Percentiles rank a stretch among this genome's conserved stretches.
These are phyloP conservation scores for Cladosporium sp. DNA, from an alignment of 2,329 filamentous ascomycete genomes.

Conservation along the genomic window DNA sequence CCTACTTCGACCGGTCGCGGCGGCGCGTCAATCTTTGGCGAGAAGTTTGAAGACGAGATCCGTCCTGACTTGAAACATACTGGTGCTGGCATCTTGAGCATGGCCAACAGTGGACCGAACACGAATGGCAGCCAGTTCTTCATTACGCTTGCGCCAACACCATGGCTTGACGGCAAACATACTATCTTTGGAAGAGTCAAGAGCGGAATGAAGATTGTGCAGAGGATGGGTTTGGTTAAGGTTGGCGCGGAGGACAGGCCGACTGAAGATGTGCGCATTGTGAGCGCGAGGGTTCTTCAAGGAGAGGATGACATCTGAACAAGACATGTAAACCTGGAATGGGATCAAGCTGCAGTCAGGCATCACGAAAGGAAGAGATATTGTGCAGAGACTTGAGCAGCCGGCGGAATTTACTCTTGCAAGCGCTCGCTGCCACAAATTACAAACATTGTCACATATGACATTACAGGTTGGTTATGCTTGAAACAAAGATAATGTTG, in stretches of 20 bases:
- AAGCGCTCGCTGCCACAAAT: too few species aligned
- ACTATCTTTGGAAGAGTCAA: constrained; percentile 93
- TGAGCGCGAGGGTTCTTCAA: constrained; percentile 67
- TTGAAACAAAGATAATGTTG: background rate
- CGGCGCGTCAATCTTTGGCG: constrained; percentile 83
- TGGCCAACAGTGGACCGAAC: constrained; percentile 92
- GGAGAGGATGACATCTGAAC: constrained; percentile 39
- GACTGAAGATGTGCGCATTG: constrained; percentile 74
- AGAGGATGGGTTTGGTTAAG: constrained; percentile 82
- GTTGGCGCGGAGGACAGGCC: constrained; percentile 79
- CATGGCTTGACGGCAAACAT: constrained; percentile 95
- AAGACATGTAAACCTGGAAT: background rate
- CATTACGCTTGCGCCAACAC: constrained; percentile 86
- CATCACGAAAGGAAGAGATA: background rate
- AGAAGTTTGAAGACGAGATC: constrained; percentile 93
- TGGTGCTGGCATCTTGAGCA: constrained; percentile 86
- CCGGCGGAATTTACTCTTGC: too few species aligned
- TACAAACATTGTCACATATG: background rate
- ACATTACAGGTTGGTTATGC: background rate
- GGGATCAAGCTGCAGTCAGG: background rate
- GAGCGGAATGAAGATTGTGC: constrained; percentile 74
- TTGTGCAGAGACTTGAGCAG: background rate
- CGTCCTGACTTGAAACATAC: constrained; percentile 75
- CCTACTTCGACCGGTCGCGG: constrained; percentile 90
- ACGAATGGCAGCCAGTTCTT: constrained; percentile 97